These are phyloP conservation scores for Hippophae tibetana DNA, from an alignment of 306 rosid species.

Conservation along the genomic window DNA sequence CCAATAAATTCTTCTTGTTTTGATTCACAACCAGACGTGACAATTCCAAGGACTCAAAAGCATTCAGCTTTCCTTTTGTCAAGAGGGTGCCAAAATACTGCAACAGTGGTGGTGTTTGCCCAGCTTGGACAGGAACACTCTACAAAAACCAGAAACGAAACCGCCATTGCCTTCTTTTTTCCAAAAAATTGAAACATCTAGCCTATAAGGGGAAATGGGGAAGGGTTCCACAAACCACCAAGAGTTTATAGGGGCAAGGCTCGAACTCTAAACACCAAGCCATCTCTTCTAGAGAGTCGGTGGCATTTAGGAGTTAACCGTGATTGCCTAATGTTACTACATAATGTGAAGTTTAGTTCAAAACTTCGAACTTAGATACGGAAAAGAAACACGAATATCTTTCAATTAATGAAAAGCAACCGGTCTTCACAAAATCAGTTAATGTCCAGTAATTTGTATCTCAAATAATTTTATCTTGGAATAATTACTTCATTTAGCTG, in stretches of 20 bases:
- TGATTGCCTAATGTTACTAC: too few relatives aligned
- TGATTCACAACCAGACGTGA: conserved; percentile 98
- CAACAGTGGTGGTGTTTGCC: conserved; percentile 96
- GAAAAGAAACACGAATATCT: background rate
- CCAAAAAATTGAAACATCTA: too few relatives aligned
- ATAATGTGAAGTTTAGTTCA: too few relatives aligned
- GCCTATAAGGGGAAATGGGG: too few relatives aligned
- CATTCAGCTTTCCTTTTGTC: conserved; percentile 92
- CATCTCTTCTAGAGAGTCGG: too few relatives aligned
- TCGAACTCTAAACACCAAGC: too few relatives aligned
- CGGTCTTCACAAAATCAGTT: background rate
- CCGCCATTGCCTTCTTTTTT: background rate
- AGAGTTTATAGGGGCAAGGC: too few relatives aligned
- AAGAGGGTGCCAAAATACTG: conserved; percentile 97
- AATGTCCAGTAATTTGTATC: background rate
- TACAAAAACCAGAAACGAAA: conserved; percentile 24
- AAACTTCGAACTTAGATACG: background rate
- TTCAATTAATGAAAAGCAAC: background rate
- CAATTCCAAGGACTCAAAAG: conserved; percentile 85
- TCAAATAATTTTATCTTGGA: background rate
- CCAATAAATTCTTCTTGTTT: conserved; percentile 94
- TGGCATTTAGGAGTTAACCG: too few relatives aligned
- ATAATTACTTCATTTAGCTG: background rate
- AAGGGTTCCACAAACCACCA: too few relatives aligned
- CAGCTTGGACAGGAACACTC: conserved; percentile 99